Evolutionary conservation across 108 stramenopile genomes (phyloP), one percentile per base, ranked within the genome.

Genomic region (Schizochytrium sp.): DNA sequence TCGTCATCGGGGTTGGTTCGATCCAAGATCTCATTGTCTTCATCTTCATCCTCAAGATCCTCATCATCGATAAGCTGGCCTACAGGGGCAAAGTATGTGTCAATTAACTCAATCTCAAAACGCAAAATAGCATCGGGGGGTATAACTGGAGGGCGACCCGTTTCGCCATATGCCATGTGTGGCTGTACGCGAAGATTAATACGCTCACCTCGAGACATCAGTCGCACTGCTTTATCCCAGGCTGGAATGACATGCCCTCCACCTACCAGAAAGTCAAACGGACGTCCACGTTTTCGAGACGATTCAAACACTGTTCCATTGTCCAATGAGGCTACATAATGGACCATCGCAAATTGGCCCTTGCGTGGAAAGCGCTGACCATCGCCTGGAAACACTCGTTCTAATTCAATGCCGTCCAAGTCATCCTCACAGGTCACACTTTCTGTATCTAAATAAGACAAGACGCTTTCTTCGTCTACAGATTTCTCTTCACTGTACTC

Each of bases 71-170:
- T 55, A 3, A 83, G 76, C 87, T 87, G 38, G 13, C 87, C 87
- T 5, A 57, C 88, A 15, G 88, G 88, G 4, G 58, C 58, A 61
- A 50, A 73, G 88, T 93, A 95, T 10, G 47, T 83, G 41, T 90
- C 88, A 53, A 96, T 88, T 44, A 97, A 88, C 91, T 97, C 96
- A 2, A 96, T 87, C 72, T 94, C 94, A 87, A 95, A 97, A 56
- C 94, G 88, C n/a, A 96, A 93, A 38, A 94, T 94, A 2, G 94
- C 89, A 57, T 92, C 88, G 38, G 97, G 95, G 2, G 96, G 96
- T 47, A 97, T 94, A 42, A 92, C 88, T 1, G 97, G 97, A 45
- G 93, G 94, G 89, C 92, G 93, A 7, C 96, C 96, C 49, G 87
- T 88, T 41, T 90, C 91, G 42, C 97, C 96, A 90, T 97, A 97